Conservation (phyloP, 768 basidiomycete genomes). For the Suillus alpinus region DNA sequence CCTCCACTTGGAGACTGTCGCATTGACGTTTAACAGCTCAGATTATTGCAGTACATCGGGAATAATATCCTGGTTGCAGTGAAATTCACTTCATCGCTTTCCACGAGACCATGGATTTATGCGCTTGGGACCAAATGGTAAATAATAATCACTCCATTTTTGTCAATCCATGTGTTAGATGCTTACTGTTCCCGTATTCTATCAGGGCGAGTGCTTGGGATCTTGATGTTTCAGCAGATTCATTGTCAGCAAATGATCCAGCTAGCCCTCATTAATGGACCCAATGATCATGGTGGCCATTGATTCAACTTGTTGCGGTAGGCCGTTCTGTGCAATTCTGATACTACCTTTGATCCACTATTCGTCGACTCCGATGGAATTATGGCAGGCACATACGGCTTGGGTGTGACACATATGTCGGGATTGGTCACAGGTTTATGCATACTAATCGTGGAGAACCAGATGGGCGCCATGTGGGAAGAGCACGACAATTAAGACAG, state of each 20-base stretch:
- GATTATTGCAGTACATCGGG: slow-evolving; percentile 23
- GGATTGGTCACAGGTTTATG: slow-evolving; percentile 27
- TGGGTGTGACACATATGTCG: slow-evolving; percentile 27
- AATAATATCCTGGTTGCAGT: slow-evolving; percentile 19
- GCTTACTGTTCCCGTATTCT: not conserved
- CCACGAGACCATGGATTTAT: slow-evolving; percentile 20
- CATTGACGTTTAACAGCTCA: slow-evolving; percentile 24
- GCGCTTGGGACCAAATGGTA: slow-evolving; percentile 23
- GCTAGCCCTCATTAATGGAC: not conserved
- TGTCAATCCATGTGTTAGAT: not conserved
- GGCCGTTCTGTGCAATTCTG: slow-evolving; percentile 38
- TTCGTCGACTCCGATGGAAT: slow-evolving; percentile 6
- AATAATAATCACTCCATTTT: too few relatives aligned
- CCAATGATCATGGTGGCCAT: slow-evolving; percentile 24
- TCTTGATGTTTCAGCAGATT: slow-evolving; percentile 30
- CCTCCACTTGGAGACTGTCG: slow-evolving; percentile 7
- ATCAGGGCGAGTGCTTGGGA: slow-evolving; percentile 20
- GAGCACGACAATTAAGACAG: too few relatives aligned
- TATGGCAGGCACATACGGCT: slow-evolving; percentile 18
- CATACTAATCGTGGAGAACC: slow-evolving; percentile 22
- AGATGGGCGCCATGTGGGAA: not conserved
- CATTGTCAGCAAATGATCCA: slow-evolving; percentile 26
- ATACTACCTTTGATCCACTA: slow-evolving; percentile 42
- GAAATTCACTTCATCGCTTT: slow-evolving; percentile 19
- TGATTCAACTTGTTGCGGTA: slow-evolving; percentile 46